phyloP scores from a whole-genome alignment of 2,329 filamentous ascomycete genomes.

The Talaromyces sp. region DNA sequence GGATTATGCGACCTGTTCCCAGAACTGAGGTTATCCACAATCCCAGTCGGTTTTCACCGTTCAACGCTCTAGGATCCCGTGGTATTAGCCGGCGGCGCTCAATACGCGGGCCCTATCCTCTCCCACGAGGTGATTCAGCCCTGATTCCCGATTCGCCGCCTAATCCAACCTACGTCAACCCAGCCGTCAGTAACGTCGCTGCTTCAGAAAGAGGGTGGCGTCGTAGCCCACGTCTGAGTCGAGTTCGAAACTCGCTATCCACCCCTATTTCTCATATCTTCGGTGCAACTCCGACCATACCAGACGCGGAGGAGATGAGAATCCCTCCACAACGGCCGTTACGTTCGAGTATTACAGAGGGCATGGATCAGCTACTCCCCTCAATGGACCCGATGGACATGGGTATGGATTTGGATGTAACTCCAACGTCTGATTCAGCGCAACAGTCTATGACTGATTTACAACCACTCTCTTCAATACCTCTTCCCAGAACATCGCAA shows the following conservation, averaged over 20 bases:
- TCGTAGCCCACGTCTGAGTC: conserved; percentile 38
- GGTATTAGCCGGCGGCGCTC: conserved; percentile 40
- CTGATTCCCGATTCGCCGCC: conserved; percentile 28
- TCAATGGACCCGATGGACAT: conserved; percentile 39
- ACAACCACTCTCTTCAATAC: conserved; percentile 4
- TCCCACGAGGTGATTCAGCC: conserved; percentile 35
- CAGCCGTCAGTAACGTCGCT: conserved; percentile 25
- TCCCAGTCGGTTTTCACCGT: conserved; percentile 38
- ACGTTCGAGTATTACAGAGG: conserved; percentile 30
- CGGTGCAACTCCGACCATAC: conserved; percentile 32
- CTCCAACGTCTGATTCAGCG: conserved; percentile 42
- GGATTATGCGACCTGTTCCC: conserved; percentile 37
- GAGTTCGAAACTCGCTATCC: conserved; percentile 44
- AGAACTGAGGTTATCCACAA: conserved; percentile 34
- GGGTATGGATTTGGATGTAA: conserved; percentile 39
- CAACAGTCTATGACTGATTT: conserved; percentile 35
- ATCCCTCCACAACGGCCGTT: conserved; percentile 29
- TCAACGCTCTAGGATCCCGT: conserved; percentile 38
- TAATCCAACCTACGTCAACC: conserved; percentile 27
- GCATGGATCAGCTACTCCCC: conserved; percentile 33
- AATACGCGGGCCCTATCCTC: conserved; percentile 37
- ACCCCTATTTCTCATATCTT: conserved; percentile 45
- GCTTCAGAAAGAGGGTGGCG: conserved; percentile 36
- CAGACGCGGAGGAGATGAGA: conserved; percentile 25
- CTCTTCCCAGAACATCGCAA: conserved; percentile 25